These are phyloP conservation scores for Globisporangium okanoganense DNA, from an alignment of 352 stramenopile genomes.

Conservation along the genomic window DNA sequence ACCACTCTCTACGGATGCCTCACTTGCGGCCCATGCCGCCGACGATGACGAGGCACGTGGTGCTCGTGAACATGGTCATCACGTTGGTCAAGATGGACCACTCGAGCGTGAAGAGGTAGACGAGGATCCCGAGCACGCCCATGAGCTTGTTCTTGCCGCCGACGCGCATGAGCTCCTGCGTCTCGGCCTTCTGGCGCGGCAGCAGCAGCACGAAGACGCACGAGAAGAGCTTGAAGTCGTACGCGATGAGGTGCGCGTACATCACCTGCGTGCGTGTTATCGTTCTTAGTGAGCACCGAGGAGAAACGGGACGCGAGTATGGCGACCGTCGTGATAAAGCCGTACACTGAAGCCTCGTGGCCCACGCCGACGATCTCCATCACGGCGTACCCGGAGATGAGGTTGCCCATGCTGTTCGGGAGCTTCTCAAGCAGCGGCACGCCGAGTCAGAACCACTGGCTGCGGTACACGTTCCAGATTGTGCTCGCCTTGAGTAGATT, in stretches of 20 bases:
- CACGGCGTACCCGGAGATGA: conserved; percentile 18
- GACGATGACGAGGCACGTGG: conserved; percentile 24
- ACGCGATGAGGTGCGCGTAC: conserved; percentile 23
- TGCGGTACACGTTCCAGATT: conserved; percentile 20
- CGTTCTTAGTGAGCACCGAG: conserved; percentile 15
- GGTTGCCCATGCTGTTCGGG: conserved; percentile 16
- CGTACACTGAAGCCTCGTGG: conserved; percentile 25
- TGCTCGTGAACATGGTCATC: conserved; percentile 26
- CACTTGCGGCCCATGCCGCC: conserved; percentile 21
- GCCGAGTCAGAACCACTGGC: conserved; percentile 20
- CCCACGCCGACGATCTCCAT: conserved; percentile 20
- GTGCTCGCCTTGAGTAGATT: too few species aligned
- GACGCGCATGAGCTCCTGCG: conserved; percentile 16
- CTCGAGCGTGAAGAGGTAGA: conserved; percentile 21
- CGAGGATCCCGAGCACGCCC: conserved; percentile 6
- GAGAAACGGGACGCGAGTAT: conserved; percentile 21
- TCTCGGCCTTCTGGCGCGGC: conserved; percentile 23
- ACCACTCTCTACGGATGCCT: conserved; percentile 21
- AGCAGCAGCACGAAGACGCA: conserved; percentile 18
- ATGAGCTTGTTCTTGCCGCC: conserved; percentile 14
- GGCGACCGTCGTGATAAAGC: conserved; percentile 19
- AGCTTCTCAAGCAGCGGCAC: conserved; percentile 20
- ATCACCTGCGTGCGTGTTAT: conserved; percentile 18
- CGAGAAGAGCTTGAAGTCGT: conserved; percentile 20
- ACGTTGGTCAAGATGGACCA: conserved; percentile 37